Conservation (phyloP, 1,284 basidiomycete species). For the Melampsora americana region DNA sequence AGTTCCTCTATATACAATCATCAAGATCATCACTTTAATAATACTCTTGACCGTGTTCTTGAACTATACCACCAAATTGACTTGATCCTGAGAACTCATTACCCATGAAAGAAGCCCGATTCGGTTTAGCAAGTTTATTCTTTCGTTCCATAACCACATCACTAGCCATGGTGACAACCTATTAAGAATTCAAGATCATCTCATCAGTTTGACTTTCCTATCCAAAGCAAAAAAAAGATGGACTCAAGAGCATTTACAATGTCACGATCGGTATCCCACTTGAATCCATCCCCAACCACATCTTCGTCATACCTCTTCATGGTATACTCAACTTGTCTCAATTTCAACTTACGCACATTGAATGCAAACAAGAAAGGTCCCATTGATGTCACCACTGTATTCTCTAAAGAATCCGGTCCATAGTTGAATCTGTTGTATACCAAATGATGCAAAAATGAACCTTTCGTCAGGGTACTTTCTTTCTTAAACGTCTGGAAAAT, state of each 20-base stretch:
- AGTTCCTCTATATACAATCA: no score
- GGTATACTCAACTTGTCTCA: constrained; percentile 36
- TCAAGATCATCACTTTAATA: no score
- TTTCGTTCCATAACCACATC: constrained; percentile 92
- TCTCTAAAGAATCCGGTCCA: constrained; percentile 49
- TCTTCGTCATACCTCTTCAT: constrained; percentile 72
- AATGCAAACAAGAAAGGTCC: constrained; percentile 37
- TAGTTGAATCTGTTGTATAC: constrained; percentile 80
- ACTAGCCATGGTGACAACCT: constrained; percentile 83
- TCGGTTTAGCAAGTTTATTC: constrained; percentile 80
- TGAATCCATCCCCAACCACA: constrained; percentile 95
- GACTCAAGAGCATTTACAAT: constrained; percentile 64
- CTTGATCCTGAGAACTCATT: constrained; percentile 18
- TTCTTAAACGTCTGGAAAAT: no score
- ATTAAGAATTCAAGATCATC: neutral
- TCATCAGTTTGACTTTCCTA: constrained; percentile 7
- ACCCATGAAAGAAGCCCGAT: constrained; percentile 65
- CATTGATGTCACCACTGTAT: constrained; percentile 27
- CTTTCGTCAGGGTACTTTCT: no score
- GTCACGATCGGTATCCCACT: constrained; percentile 88
- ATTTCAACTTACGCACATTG: constrained; percentile 45
- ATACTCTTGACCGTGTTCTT: neutral
- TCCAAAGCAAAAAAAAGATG: neutral
- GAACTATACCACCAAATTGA: constrained; percentile 45
- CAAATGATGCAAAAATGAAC: no score